Base-by-base conservation (phyloP, 805 yeast species). In the Jamesozyma rosinii region DNA sequence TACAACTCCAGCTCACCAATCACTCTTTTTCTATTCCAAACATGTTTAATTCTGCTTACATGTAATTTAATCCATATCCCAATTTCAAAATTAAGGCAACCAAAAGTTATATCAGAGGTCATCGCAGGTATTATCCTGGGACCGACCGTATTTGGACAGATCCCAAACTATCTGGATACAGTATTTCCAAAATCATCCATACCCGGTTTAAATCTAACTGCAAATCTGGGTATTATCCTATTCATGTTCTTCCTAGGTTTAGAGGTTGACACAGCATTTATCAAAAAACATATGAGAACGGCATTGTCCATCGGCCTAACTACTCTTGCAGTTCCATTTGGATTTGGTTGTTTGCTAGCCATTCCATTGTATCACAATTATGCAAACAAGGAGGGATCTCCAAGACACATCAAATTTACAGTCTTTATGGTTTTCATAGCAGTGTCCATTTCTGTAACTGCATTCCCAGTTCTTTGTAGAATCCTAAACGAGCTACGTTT, bases 361-460 rank as follows among this genome's bases (percentile, higher is more conserved):
- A 69, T 72, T 20, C 92, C 92, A 0, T 58, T 84, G 26, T 83
- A 77, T 63, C 66, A 80, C 24, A 69, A 73, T 31, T 81, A 80
- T 57, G 63, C 65, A 6, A 54, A 63, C 32, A 63, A 60, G 17
- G 61, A 52, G 29, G 60, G 51, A 1, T 45, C 41, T 2, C 47
- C 55, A 32, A 62, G 64, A 5, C 57, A 59, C 4, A 68, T 79
- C 30, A 68, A 77, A 42, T 83, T 83, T 56, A 79, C 89, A 13
- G 81, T 87, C 0, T 84, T 72, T 52, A 77, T 81, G 81, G 83
- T 83, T 10, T 84, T 84, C 52, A 79, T 84, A 40, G 89, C 90
- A 2, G 87, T 82, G 11, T 90, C 95, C 2, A 72, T 83, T 70
- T 77, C 90, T 49, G 82, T 84, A 50, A 84, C 95, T 3, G 95